Conservation (phyloP, 768 basidiomycete genomes). For the Lactifluus volemus region DNA sequence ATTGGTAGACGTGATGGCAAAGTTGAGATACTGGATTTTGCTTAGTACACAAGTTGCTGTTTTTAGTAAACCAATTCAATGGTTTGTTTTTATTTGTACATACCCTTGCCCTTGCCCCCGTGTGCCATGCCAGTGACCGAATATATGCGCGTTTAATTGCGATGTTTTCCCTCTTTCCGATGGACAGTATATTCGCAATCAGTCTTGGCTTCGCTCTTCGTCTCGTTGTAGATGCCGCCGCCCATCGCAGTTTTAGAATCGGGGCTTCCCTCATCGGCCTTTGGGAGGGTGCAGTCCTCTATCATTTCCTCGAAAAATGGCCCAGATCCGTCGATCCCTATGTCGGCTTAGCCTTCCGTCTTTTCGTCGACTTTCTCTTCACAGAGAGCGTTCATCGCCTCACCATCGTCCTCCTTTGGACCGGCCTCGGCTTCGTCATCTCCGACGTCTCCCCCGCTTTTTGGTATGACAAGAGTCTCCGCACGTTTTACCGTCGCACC, state of each 20-base stretch:
- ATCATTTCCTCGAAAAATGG: conserved; percentile 61
- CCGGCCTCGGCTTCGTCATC: conserved; percentile 42
- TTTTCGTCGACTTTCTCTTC: conserved; percentile 62
- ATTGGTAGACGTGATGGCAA: conserved; percentile 28
- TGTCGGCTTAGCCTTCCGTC: conserved; percentile 55
- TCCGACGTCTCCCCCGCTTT: conserved; percentile 42
- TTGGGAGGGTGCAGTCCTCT: conserved; percentile 71
- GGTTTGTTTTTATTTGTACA: not conserved
- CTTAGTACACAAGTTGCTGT: conserved; percentile 19
- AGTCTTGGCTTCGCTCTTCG: conserved; percentile 58
- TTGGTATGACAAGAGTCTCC: conserved; percentile 34
- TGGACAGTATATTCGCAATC: conserved; percentile 68
- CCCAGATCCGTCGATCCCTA: conserved; percentile 62
- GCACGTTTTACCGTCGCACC: conserved; percentile 23
- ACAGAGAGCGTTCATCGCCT: conserved; percentile 45
- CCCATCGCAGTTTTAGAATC: conserved; percentile 39
- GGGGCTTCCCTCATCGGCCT: conserved; percentile 64
- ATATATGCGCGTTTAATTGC: too few species aligned
- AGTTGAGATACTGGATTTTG: conserved; percentile 29
- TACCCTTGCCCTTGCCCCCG: too few species aligned
- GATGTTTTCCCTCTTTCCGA: conserved; percentile 22
- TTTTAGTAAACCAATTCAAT: not conserved
- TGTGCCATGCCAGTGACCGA: not conserved
- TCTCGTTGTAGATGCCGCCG: conserved; percentile 46
- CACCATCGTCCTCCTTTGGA: conserved; percentile 44